Conservation (phyloP, 257 asterid species). For the Cruciata laevipes region DNA sequence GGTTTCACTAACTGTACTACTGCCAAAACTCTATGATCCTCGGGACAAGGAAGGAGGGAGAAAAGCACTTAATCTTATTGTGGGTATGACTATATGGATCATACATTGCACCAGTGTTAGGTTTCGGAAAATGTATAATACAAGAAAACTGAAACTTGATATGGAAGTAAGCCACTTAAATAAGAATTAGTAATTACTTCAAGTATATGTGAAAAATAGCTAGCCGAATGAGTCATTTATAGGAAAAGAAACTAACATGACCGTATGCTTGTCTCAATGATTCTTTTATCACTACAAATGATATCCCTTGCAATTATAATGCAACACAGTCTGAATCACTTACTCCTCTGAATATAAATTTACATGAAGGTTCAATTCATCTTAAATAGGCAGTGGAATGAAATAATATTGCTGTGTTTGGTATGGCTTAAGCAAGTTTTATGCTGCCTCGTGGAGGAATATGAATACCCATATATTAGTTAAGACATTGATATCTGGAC, state of each 20-base stretch:
- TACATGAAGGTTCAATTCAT: background rate
- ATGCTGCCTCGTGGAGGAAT: too few species aligned
- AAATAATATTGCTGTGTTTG: background rate
- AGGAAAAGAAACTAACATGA: background rate
- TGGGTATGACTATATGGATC: background rate
- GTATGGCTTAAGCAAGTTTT: too few species aligned
- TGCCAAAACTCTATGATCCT: background rate
- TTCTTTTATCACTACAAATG: background rate
- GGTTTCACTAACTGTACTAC: constrained; percentile 7
- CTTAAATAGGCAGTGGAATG: background rate
- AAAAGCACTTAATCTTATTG: background rate
- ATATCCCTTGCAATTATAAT: background rate
- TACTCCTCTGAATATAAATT: background rate
- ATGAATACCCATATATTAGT: too few species aligned
- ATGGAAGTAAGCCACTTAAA: background rate
- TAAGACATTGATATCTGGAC: too few species aligned
- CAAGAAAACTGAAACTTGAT: background rate
- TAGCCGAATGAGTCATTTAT: background rate
- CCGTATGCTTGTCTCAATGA: background rate
- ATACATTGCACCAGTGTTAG: background rate
- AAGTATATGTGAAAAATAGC: background rate
- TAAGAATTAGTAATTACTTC: background rate
- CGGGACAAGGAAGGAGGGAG: background rate
- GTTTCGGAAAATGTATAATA: background rate
- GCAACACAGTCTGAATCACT: background rate